Percentiles rank a stretch among this genome's conserved stretches.
These are phyloP conservation scores for Ophiosphaerella herpotricha DNA, from an alignment of 2,329 filamentous ascomycete genomes.

Conservation along the genomic window DNA sequence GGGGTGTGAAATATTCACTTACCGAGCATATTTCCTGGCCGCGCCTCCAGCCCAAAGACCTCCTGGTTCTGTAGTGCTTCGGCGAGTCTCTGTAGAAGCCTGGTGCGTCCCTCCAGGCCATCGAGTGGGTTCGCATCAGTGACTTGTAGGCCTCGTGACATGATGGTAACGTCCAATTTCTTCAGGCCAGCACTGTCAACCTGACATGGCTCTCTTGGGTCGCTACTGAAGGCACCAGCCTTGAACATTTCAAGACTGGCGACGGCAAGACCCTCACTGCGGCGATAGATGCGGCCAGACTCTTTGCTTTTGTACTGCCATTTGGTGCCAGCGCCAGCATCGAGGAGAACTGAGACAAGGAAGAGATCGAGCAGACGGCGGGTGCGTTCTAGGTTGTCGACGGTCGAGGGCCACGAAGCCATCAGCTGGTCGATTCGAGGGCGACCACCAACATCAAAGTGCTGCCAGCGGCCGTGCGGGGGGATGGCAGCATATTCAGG, in stretches of 20 bases:
- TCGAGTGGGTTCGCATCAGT: conserved; percentile 78
- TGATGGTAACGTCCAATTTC: conserved; percentile 71
- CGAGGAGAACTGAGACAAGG: conserved; percentile 77
- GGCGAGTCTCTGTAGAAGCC: conserved; percentile 75
- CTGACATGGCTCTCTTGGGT: conserved; percentile 79
- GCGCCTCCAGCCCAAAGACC: conserved; percentile 80
- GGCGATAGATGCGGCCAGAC: conserved; percentile 78
- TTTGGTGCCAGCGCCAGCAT: conserved; percentile 84
- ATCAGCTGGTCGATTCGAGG: conserved; percentile 74
- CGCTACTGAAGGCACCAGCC: conserved; percentile 82
- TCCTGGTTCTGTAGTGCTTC: conserved; percentile 78
- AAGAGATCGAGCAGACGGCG: conserved; percentile 78
- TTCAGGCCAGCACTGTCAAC: conserved; percentile 84
- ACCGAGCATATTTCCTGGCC: conserved; percentile 95
- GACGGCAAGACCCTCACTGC: conserved; percentile 86
- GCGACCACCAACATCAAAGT: conserved; percentile 79
- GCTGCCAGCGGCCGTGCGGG: conserved; percentile 79
- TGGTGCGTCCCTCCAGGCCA: conserved; percentile 82
- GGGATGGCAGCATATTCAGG: conserved; percentile 75
- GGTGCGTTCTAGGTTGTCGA: conserved; percentile 75
- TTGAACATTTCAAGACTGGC: conserved; percentile 92
- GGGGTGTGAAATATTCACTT: conserved; percentile 29
- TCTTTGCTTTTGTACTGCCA: conserved; percentile 95
- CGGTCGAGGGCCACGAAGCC: conserved; percentile 67
- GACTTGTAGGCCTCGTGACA: conserved; percentile 85